Base-by-base conservation (phyloP, 2,329 filamentous ascomycete genomes). In the Fusarium solani-melongenae region DNA sequence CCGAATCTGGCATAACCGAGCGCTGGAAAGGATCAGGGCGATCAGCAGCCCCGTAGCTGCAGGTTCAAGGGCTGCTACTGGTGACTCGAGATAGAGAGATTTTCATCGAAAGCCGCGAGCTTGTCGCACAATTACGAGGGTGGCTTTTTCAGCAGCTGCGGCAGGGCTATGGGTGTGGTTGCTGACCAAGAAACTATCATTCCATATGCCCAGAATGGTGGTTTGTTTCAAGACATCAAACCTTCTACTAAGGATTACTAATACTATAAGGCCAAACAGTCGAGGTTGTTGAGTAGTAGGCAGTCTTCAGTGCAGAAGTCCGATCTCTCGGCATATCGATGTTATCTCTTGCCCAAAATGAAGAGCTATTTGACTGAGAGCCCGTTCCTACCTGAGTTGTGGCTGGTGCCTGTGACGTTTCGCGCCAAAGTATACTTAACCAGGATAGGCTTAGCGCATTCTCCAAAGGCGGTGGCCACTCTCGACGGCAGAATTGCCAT, bases 401-500 rank as follows among this genome's bases (percentile, higher is more conserved):
- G 46, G 46, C 46, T 53, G 46, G 46, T 29, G 46, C 10, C 46
- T 8, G 46, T 31, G 46, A 53, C 46, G 27, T 53, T 20, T 53
- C 11, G 17, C 46, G 11, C 11, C 10, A 31, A 53, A 53, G 17
- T 31, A 53, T 20, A 27, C 46, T 53, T 31, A 53, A 53, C 46
- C 27, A 20, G 4, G 27, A 31, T 12, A 1, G 17, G 29, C 11
- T 29, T 53, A 53, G 46, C 27, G 20, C 49, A 60, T 33, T 20
- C 11, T 33, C 14, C 36, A 29, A 62, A 63, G 67, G 74, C 75
- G 73, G 74, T 77, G 68, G 69, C 20, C 4, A 11, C 12, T 22
- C 9, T n/a, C 12, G n/a, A 17, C 49, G 80, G 80, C 80, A 81
- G 79, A 81, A 78, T 71, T 63, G 73, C 70, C 12, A 57, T 62